Conservation (phyloP, 164 flowering plant species). For the Warburgia ugandensis region DNA sequence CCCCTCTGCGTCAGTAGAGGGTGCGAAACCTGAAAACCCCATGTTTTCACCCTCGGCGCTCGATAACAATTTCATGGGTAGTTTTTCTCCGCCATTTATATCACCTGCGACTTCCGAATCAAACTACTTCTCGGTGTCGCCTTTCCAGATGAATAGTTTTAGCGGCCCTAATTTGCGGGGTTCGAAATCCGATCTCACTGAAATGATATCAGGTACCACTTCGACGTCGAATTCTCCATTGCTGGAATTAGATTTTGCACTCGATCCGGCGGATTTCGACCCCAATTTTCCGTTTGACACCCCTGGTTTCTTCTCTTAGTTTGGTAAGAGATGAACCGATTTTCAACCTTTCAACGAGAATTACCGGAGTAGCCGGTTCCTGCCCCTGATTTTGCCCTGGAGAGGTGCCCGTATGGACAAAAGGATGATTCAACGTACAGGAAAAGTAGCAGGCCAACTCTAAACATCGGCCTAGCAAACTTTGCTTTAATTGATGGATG, state of each 20-base stretch:
- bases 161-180: conserved; percentile 11
- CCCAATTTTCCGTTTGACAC: conserved; percentile 29
- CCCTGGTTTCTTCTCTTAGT: conserved; percentile 31
- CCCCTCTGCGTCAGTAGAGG: conserved; percentile 20
- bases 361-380: too few species aligned
- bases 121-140: conserved; percentile 34
- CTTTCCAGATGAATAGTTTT: conserved; percentile 26
- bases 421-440: too few species aligned
- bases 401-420: too few species aligned
- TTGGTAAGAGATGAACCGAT: too few species aligned
- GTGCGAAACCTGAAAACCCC: conserved; percentile 14
- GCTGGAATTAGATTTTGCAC: conserved; percentile 36
- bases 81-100: conserved; percentile 32
- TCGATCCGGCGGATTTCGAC: conserved; percentile 34
- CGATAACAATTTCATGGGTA: conserved; percentile 20
- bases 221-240: conserved; percentile 58
- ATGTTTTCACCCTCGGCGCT: conserved; percentile 16
- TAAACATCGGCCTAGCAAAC: too few species aligned
- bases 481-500: too few species aligned
- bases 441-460: too few species aligned
- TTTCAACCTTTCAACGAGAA: too few species aligned
- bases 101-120: conserved; percentile 65
- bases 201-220: conserved; percentile 53
- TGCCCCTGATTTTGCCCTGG: too few species aligned
- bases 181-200: conserved; percentile 34